phyloP scores from a whole-genome alignment of 768 basidiomycete genomes.

The Psilocybe cubensis region DNA sequence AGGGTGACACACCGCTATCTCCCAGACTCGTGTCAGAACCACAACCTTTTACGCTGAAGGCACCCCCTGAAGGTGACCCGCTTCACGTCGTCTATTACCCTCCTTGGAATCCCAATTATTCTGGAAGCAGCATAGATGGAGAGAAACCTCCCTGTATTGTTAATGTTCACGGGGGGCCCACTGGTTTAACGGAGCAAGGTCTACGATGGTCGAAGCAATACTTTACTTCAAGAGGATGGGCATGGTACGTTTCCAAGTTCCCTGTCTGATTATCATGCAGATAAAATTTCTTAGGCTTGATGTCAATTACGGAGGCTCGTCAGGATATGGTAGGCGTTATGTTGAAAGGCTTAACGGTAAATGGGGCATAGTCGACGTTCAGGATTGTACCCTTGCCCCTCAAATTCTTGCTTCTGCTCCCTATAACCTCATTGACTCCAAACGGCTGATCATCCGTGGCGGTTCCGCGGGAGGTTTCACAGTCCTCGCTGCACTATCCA shows the following conservation, averaged over 20 bases:
- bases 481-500: slow-evolving; percentile 51
- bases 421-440: slow-evolving; percentile 60
- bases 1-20: slow-evolving; percentile 12
- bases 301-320: slow-evolving; percentile 79
- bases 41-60: slow-evolving; percentile 46
- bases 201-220: slow-evolving; percentile 61
- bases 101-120: slow-evolving; percentile 66
- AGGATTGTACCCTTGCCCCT: slow-evolving; percentile 66
- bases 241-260: slow-evolving; percentile 51
- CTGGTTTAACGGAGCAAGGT: slow-evolving; percentile 45
- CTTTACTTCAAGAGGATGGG: slow-evolving; percentile 74
- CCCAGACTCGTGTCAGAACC: slow-evolving; percentile 49
- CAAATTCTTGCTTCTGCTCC: slow-evolving; percentile 46
- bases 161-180: slow-evolving; percentile 76
- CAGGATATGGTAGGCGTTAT: slow-evolving; percentile 73
- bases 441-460: slow-evolving; percentile 72
- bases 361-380: slow-evolving; percentile 79
- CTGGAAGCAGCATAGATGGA: slow-evolving; percentile 44
- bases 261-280: slow-evolving; percentile 9
- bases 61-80: slow-evolving; percentile 32
- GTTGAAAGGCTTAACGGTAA: slow-evolving; percentile 59
- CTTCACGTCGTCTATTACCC: slow-evolving; percentile 70
- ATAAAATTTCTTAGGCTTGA: slow-evolving; percentile 50
- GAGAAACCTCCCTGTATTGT: slow-evolving; percentile 74
- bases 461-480: slow-evolving; percentile 79